Evolutionary conservation across 2,329 filamentous ascomycete genomes (phyloP).

Genomic region (Aspergillus fischeri): DNA sequence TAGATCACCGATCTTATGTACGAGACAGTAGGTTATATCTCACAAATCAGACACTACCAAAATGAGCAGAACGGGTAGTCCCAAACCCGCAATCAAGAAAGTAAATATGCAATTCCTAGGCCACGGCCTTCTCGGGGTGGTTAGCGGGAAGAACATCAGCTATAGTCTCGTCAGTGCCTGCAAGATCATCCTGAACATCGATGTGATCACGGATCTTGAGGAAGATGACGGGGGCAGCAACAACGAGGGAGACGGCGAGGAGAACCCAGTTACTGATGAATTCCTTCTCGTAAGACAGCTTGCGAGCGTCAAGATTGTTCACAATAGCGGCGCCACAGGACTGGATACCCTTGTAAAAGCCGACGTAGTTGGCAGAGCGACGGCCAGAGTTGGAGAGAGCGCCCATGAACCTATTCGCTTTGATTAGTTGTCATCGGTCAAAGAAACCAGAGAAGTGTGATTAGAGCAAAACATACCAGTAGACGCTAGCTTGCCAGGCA

Average conservation of each 20-base stretch:
- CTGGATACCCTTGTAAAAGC: slow-evolving; percentile 84
- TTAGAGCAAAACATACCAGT: slow-evolving; percentile 58
- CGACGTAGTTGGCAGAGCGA: slow-evolving; percentile 83
- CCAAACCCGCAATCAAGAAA: neutral
- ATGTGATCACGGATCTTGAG: slow-evolving; percentile 72
- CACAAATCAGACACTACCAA: too few relatives aligned
- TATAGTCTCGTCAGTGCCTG: slow-evolving; percentile 74
- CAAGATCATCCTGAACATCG: slow-evolving; percentile 70
- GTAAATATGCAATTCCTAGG: neutral
- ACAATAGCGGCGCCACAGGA: slow-evolving; percentile 68
- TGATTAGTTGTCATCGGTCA: too few relatives aligned
- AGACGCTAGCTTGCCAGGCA: slow-evolving; percentile 80
- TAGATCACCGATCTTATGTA: too few relatives aligned
- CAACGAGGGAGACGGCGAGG: slow-evolving; percentile 60
- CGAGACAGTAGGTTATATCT: too few relatives aligned
- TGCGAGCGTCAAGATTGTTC: slow-evolving; percentile 57
- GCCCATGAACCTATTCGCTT: slow-evolving; percentile 68
- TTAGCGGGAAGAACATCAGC: slow-evolving; percentile 56
- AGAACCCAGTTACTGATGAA: slow-evolving; percentile 73
- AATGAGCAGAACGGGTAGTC: too few relatives aligned
- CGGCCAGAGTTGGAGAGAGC: slow-evolving; percentile 85
- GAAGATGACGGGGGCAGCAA: slow-evolving; percentile 73
- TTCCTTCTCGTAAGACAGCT: slow-evolving; percentile 62
- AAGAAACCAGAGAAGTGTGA: neutral
- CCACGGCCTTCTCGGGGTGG: slow-evolving; percentile 8